A percentile compares a stretch with the other conserved stretches of the same genome.
phyloP scores from a whole-genome alignment of 805 yeast genomes.

The Metschnikowia kunwiensis region DNA sequence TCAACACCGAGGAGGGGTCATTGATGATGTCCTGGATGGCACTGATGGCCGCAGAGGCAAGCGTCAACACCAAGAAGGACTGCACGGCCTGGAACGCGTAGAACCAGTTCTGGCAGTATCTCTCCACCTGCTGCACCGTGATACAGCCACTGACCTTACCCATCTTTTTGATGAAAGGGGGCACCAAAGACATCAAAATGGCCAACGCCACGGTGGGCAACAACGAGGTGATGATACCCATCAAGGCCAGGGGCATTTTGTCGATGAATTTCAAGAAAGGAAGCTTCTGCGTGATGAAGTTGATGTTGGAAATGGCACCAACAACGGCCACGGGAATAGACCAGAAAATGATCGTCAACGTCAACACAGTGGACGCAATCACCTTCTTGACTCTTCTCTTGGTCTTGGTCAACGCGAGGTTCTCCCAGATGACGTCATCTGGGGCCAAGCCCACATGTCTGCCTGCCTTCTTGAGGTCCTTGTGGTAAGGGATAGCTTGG shows the following conservation, averaged over 20 bases:
- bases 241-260: conserved; percentile 62
- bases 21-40: conserved; percentile 65
- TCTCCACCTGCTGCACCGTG: conserved; percentile 69
- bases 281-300: conserved; percentile 64
- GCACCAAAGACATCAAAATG: conserved; percentile 80
- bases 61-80: conserved; percentile 79
- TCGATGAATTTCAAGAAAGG: conserved; percentile 74
- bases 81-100: conserved; percentile 90
- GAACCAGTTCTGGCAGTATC: conserved; percentile 83
- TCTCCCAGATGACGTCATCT: conserved; percentile 81
- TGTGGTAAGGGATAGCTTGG: conserved; percentile 69
- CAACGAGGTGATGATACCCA: conserved; percentile 85
- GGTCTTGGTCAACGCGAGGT: conserved; percentile 55
- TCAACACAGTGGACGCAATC: conserved; percentile 61
- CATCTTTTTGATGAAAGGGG: conserved; percentile 73
- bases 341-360: conserved; percentile 81
- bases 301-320: conserved; percentile 87
- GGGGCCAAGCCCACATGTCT: conserved; percentile 68
- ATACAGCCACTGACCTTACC: conserved; percentile 74
- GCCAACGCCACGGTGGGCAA: conserved; percentile 82
- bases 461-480: conserved; percentile 45
- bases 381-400: conserved; percentile 56
- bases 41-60: conserved; percentile 78
- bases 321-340: conserved; percentile 97
- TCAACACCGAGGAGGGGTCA: conserved; percentile 70